Conservation (phyloP, 352 stramenopile genomes). For the Pythium guiyangense region DNA sequence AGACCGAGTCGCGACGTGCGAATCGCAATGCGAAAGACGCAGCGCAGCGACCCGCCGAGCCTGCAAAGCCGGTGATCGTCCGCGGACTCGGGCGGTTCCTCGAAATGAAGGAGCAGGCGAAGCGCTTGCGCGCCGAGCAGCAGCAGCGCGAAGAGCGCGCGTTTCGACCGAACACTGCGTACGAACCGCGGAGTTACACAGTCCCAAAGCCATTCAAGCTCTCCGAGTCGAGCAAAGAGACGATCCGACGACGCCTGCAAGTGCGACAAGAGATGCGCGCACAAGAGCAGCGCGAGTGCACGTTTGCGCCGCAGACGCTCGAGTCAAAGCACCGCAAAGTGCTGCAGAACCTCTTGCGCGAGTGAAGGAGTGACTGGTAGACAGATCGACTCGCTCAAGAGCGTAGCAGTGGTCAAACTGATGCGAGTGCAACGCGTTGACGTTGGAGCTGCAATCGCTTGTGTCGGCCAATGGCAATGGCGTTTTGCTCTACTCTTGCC, state of each 20-base stretch:
- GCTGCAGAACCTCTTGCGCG: constrained; percentile 43
- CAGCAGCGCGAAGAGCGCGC: constrained; percentile 58
- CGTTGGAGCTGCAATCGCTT: too few species aligned
- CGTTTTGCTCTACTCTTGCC: too few species aligned
- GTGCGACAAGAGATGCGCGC: constrained; percentile 42
- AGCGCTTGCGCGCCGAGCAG: constrained; percentile 57
- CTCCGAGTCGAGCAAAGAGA: constrained; percentile 51
- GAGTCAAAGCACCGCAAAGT: constrained; percentile 49
- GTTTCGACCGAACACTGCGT: constrained; percentile 46
- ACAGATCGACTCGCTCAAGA: too few species aligned
- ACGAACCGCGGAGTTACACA: constrained; percentile 72
- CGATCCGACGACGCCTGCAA: constrained; percentile 36
- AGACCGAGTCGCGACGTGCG: constrained; percentile 1
- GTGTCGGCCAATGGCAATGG: too few species aligned
- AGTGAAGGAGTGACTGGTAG: constrained; percentile 9
- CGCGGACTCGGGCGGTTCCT: constrained; percentile 75
- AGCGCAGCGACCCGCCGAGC: too few species aligned
- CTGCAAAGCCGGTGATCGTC: constrained; percentile 58
- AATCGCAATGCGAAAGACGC: too few species aligned
- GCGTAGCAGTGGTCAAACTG: not conserved
- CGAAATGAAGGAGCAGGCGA: constrained; percentile 66
- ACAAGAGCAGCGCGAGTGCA: constrained; percentile 55
- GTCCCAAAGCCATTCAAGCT: constrained; percentile 74
- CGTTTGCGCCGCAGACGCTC: constrained; percentile 50
- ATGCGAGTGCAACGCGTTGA: too few species aligned